Percentiles rank a stretch among this genome's conserved stretches.
phyloP scores from a whole-genome alignment of 1,284 basidiomycete species.

The Trichosporon sp. region DNA sequence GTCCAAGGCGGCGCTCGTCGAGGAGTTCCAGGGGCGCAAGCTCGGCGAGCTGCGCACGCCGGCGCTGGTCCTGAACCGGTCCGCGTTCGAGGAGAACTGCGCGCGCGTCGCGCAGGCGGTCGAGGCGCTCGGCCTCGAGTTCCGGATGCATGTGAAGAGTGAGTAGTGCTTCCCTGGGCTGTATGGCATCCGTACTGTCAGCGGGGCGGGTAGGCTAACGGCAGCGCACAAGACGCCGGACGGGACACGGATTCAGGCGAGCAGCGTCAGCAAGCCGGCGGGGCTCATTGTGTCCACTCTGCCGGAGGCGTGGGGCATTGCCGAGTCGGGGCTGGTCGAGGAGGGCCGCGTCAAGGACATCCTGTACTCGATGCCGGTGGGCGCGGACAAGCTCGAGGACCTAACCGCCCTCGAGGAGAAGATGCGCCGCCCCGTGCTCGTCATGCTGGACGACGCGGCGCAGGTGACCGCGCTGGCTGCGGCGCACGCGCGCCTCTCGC shows the following conservation, averaged over 20 bases:
- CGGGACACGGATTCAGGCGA: conserved; percentile 65
- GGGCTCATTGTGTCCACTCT: conserved; percentile 40
- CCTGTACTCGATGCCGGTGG: conserved; percentile 70
- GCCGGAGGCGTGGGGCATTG: conserved; percentile 38
- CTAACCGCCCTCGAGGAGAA: conserved; percentile 60
- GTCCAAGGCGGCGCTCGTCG: conserved; percentile 57
- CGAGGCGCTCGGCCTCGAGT: conserved; percentile 61
- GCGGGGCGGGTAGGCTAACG: background rate
- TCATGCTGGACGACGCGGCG: conserved; percentile 70
- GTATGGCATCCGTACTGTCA: background rate
- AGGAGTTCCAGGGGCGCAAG: conserved; percentile 60
- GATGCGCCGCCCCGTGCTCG: conserved; percentile 57
- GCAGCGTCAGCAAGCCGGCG: conserved; percentile 53
- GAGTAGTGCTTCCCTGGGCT: conserved; percentile 57
- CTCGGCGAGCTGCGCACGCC: conserved; percentile 67
- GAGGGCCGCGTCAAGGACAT: conserved; percentile 68
- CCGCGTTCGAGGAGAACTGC: conserved; percentile 66
- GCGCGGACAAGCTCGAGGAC: conserved; percentile 67
- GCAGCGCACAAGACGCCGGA: conserved; percentile 61
- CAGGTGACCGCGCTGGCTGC: conserved; percentile 64
- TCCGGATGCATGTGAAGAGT: conserved; percentile 79
- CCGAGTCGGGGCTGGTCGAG: conserved; percentile 54
- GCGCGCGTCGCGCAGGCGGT: conserved; percentile 59
- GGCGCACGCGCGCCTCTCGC: conserved; percentile 43
- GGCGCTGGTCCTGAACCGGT: conserved; percentile 69